These are phyloP conservation scores for Ceratocystis huliohia DNA, from an alignment of 2,329 filamentous ascomycete genomes.

Conservation along the genomic window DNA sequence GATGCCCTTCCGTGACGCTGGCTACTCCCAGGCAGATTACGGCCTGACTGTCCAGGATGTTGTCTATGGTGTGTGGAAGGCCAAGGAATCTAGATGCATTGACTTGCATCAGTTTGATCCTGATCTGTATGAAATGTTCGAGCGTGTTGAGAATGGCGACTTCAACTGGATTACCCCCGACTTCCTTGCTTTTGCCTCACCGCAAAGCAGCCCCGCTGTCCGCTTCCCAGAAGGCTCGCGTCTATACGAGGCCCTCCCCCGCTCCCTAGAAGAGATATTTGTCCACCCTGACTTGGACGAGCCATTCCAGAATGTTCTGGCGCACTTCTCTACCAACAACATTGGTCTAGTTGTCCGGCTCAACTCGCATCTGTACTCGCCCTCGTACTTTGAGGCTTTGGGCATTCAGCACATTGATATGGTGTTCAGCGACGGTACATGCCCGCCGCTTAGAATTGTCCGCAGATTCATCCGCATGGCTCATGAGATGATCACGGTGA, in stretches of 20 bases:
- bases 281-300: conserved; percentile 57
- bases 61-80: conserved; percentile 97
- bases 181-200: conserved; percentile 93
- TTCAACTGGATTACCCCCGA: conserved; percentile 98
- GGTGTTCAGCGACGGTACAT: conserved; percentile 98
- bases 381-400: conserved; percentile 90
- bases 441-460: conserved; percentile 77
- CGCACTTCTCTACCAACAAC: conserved; percentile 75
- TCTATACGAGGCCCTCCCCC: conserved; percentile 60
- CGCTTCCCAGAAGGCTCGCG: conserved; percentile 62
- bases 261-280: conserved; percentile 59
- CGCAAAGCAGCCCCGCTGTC: conserved; percentile 65
- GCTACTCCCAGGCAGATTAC: conserved; percentile 97
- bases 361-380: conserved; percentile 91
- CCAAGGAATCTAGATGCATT: conserved; percentile 88
- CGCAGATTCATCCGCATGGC: conserved; percentile 89
- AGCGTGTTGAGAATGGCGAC: conserved; percentile 94
- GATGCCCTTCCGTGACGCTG: conserved; percentile 97
- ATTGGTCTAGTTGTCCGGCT: conserved; percentile 88
- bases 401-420: conserved; percentile 95
- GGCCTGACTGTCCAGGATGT: conserved; percentile 92
- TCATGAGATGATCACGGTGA: conserved; percentile 83
- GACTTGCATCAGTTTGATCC: conserved; percentile 88
- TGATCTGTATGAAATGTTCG: conserved; percentile 91
- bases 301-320: conserved; percentile 91